A percentile compares a stretch with the other conserved stretches of the same genome.
phyloP scores from a whole-genome alignment of 2,329 filamentous ascomycete genomes.

The Sclerotinia glacialis region DNA sequence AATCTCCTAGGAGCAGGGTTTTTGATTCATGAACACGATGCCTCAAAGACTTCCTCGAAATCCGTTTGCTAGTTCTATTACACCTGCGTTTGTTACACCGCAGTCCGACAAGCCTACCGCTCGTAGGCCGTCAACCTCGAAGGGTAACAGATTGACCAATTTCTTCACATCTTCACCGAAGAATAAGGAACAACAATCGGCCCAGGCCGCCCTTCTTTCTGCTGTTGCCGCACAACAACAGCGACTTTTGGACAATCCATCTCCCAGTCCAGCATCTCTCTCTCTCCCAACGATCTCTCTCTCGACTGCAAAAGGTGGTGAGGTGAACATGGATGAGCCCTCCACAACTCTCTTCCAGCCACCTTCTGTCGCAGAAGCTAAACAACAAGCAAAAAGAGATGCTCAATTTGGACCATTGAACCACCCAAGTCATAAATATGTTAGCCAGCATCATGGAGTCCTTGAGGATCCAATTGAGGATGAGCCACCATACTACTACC shows the following conservation, averaged over 20 bases:
- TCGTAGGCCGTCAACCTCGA: constrained; percentile 60
- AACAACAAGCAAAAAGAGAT: constrained; percentile 71
- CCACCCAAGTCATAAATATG: constrained; percentile 79
- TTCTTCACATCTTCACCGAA: constrained; percentile 82
- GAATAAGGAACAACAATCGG: constrained; percentile 62
- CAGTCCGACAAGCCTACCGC: constrained; percentile 33
- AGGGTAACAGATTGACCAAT: constrained; percentile 74
- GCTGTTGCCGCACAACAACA: constrained; percentile 61
- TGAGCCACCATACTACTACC: constrained; percentile 93
- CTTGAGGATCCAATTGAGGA: constrained; percentile 86
- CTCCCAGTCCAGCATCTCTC: constrained; percentile 66
- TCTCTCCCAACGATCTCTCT: constrained; percentile 88
- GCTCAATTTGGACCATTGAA: constrained; percentile 88
- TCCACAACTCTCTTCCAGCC: constrained; percentile 83
- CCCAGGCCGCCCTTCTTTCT: constrained; percentile 65
- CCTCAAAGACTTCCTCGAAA: constrained; percentile 41
- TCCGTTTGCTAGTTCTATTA: constrained; percentile 39
- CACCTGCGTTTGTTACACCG: constrained; percentile 34
- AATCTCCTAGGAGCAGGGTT: constrained; percentile 24
- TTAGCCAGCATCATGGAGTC: constrained; percentile 76
- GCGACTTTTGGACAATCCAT: constrained; percentile 48
- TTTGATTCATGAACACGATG: constrained; percentile 36
- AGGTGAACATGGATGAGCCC: constrained; percentile 69
- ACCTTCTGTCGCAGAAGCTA: constrained; percentile 77
- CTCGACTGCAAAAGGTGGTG: constrained; percentile 76